phyloP scores from a whole-genome alignment of 306 rosid species.

The Geum urbanum region DNA sequence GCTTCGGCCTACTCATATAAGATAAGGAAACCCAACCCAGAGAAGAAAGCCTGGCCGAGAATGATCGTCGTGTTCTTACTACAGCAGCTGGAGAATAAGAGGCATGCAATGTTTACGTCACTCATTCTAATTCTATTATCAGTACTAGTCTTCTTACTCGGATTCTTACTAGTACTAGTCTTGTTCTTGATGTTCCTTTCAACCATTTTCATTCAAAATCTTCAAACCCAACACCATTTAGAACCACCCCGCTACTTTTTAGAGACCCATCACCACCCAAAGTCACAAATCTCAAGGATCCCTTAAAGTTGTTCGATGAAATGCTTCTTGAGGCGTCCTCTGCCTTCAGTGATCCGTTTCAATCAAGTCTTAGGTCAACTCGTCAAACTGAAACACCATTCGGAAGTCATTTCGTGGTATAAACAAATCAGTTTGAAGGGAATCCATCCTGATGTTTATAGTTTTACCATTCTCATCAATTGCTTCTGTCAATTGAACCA shows the following conservation, averaged over 20 bases:
- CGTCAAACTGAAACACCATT: conserved; percentile 21
- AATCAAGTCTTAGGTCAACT: conserved; percentile 24
- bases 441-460: conserved; percentile 5
- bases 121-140: too few species aligned
- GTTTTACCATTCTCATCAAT: conserved; percentile 27
- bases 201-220: not conserved
- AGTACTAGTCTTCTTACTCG: too few species aligned
- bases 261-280: not conserved
- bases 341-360: conserved; percentile 24
- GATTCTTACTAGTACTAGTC: too few species aligned
- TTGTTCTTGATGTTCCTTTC: too few species aligned
- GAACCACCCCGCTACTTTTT: too few species aligned
- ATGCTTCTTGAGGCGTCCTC: conserved; percentile 25
- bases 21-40: too few species aligned
- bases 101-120: too few species aligned
- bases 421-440: conserved; percentile 16
- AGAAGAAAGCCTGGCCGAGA: too few species aligned
- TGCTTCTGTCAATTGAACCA: conserved; percentile 25
- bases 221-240: not conserved
- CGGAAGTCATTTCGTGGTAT: conserved; percentile 14
- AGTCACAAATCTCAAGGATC: conserved; percentile 10
- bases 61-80: too few species aligned
- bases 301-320: conserved; percentile 25
- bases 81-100: too few species aligned
- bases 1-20: too few species aligned